Evolutionary conservation across 1,284 basidiomycete species (phyloP).

Genomic region (Marasmius sp.): DNA sequence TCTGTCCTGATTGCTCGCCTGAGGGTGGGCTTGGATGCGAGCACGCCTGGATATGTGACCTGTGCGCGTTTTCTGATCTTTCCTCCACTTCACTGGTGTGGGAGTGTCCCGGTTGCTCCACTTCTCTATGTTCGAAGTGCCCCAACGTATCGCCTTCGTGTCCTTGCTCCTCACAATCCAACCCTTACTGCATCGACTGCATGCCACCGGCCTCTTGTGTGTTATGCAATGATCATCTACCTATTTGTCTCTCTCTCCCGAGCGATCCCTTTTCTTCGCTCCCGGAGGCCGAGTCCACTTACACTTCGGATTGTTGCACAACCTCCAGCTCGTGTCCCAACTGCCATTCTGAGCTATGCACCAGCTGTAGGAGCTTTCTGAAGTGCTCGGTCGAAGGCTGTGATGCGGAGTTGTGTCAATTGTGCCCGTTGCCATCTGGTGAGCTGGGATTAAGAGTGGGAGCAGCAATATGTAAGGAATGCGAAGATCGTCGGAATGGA

Average conservation of each 20-base stretch:
- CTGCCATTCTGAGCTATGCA: constrained; percentile 6
- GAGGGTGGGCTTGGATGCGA: constrained; percentile 12
- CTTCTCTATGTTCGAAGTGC: constrained; percentile 11
- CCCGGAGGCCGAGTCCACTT: background rate
- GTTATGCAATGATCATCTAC: background rate
- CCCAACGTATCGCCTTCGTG: background rate
- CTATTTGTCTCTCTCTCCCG: background rate
- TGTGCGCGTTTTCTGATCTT: constrained; percentile 6
- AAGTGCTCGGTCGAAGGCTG: constrained; percentile 5
- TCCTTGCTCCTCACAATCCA: background rate
- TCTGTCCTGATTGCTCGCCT: constrained; percentile 11
- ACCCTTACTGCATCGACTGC: constrained; percentile 9
- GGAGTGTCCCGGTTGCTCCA: constrained; percentile 12
- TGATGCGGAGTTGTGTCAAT: constrained; percentile 11
- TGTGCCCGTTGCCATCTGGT: constrained; percentile 3
- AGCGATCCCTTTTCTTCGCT: background rate
- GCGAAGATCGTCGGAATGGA: background rate
- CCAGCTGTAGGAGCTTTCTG: constrained; percentile 11
- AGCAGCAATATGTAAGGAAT: background rate
- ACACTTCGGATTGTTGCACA: background rate
- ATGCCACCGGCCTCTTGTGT: background rate
- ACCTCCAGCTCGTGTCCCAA: constrained; percentile 6
- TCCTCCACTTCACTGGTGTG: constrained; percentile 7
- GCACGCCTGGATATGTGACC: constrained; percentile 13
- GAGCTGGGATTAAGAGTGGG: background rate